phyloP scores from a whole-genome alignment of 169 alveolate genomes.

The Cyclospora cayetanensis region DNA sequence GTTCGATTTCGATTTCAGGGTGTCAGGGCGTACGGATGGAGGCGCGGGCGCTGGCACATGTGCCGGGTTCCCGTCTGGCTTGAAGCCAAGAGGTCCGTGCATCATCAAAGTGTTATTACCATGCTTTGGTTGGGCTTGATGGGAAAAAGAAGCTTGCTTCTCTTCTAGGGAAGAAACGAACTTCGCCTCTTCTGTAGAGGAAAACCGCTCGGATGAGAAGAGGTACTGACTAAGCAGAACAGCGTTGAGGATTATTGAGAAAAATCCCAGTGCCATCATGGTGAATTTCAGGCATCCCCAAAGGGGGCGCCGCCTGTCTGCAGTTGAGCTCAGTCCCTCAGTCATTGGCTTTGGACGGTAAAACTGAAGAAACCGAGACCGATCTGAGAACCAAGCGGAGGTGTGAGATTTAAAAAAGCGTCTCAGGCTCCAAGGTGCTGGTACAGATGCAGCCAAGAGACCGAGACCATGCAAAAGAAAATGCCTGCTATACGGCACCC shows the following conservation, averaged over 20 bases:
- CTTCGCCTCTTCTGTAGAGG: not conserved
- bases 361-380: too few species aligned
- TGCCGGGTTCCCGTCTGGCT: conserved; percentile 61
- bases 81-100: conserved; percentile 67
- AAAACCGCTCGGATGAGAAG: not conserved
- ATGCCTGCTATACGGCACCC: too few species aligned
- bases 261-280: conserved; percentile 11
- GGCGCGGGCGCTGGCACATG: conserved; percentile 60
- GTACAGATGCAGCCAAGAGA: too few species aligned
- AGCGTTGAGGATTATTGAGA: conserved; percentile 1
- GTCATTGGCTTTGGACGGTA: too few species aligned
- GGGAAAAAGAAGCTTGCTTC: too few species aligned
- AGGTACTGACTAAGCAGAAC: conserved; percentile 10
- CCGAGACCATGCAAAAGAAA: too few species aligned
- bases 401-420: too few species aligned
- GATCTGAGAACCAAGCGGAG: too few species aligned
- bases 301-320: conserved; percentile 27
- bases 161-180: not conserved
- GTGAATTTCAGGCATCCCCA: conserved; percentile 44
- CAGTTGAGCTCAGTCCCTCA: not conserved
- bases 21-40: not conserved
- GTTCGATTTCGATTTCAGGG: too few species aligned
- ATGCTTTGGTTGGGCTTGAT: too few species aligned
- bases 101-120: not conserved
- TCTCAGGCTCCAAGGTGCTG: too few species aligned